These are phyloP conservation scores for Trypanosomatidae sp. DNA, from an alignment of 208 protist species.

Conservation along the genomic window DNA sequence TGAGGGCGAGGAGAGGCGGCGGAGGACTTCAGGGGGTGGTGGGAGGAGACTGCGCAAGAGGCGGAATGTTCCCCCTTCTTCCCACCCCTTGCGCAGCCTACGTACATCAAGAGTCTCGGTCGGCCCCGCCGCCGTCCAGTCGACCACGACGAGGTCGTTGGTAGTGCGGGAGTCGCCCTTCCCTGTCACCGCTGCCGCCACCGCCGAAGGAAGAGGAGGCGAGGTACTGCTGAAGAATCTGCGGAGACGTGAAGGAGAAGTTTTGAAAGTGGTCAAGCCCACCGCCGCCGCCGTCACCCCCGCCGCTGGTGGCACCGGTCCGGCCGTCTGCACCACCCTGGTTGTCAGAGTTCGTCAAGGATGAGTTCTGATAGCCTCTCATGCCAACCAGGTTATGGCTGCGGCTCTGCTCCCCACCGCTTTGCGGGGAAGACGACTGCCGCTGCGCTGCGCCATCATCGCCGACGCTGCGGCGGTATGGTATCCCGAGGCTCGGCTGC, in stretches of 20 bases:
- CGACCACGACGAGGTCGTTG: constrained; percentile 1
- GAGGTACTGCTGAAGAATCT: constrained; percentile 31
- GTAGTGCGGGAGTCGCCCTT: neutral
- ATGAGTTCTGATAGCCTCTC: neutral
- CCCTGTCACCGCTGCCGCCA: neutral
- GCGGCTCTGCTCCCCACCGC: neutral
- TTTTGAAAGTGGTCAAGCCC: constrained; percentile 45
- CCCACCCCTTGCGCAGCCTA: neutral
- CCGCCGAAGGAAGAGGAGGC: constrained; percentile 11
- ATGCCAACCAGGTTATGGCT: neutral
- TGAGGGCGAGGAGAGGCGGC: neutral
- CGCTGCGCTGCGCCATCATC: neutral
- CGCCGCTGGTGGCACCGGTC: neutral
- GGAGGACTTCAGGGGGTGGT: neutral
- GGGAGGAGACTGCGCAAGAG: neutral
- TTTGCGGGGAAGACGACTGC: neutral
- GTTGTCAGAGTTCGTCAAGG: neutral
- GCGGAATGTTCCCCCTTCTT: no score
- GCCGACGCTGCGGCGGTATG: neutral
- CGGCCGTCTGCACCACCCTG: neutral
- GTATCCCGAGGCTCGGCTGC: neutral
- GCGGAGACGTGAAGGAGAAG: constrained; percentile 44
- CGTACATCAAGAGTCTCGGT: neutral
- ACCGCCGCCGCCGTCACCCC: neutral
- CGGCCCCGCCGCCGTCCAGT: neutral